Evolutionary conservation across 148 eudicot genomes (phyloP), one percentile per base, ranked within the genome.

Genomic region (Amaranthus hypochondriacus): DNA sequence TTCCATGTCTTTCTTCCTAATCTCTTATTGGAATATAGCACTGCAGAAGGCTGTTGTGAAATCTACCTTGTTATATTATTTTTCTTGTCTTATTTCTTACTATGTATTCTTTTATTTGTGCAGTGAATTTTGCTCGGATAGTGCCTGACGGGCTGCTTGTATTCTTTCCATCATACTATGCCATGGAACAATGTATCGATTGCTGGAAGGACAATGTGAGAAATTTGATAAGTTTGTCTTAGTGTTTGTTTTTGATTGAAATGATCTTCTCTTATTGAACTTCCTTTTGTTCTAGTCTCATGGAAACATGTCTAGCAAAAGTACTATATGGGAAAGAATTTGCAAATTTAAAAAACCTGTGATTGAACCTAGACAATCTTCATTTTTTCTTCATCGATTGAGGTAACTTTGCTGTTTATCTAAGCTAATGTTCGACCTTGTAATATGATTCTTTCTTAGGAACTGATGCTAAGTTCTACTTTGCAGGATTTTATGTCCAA

Each of bases 121-220:
- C 92, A 95, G 99, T 95, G 63, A 95, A 95, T 85, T 87, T 92
- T 72, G 92, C 99, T 80, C 90, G 99, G 71, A 92, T 92, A 72
- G 96, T 95, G 69, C 99, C 99, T 9, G 94, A 90, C 80, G 99
- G 99, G 39, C 79, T 95, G 77, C 96, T 95, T 52, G 96, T 95
- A 56, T 95, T 95, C 84, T 95, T 95, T 71, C 91, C 99, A 54
- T 95, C 99, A 74, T 95, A 95, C 84, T 92, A 88, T 79, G 86
- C 85, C 80, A 76, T 95, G 90, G 97, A 95, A 64, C 88, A 78
- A 65, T 88, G 90, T 76, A 82, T 95, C 78, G 86, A 62, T 68
- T 89, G 86, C 83, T 95, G 99, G 99, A 95, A 92, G 84, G 87
- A 87, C 67, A 81, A 58, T 77, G 98, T 95, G 79, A 86, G 85